Conservation (phyloP, 371 early-diverging fungal genomes). For the Mortierella polycephala region DNA sequence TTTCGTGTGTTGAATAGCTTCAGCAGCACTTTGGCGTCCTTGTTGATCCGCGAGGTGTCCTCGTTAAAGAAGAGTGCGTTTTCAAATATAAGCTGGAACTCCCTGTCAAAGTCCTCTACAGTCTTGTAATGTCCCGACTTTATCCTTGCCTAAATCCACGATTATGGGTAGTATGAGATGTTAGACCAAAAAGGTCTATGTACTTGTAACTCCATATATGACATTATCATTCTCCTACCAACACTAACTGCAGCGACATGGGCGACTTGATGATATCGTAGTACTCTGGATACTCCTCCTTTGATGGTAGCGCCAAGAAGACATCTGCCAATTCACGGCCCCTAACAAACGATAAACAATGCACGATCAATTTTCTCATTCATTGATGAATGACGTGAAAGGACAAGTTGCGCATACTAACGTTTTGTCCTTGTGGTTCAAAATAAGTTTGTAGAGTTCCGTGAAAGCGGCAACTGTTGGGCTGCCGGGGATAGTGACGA, state of each 20-base stretch:
- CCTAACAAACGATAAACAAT: constrained; percentile 8
- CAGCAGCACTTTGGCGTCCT: constrained; percentile 70
- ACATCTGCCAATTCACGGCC: constrained; percentile 72
- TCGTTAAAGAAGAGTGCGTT: constrained; percentile 85
- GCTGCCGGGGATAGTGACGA: constrained; percentile 22
- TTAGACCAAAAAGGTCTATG: no score
- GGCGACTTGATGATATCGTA: constrained; percentile 88
- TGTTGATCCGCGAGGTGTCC: constrained; percentile 74
- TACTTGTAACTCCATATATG: no score
- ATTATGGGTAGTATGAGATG: no score
- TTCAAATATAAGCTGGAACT: constrained; percentile 75
- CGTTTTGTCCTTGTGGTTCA: constrained; percentile 54
- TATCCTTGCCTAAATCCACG: constrained; percentile 59
- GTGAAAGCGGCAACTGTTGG: constrained; percentile 42
- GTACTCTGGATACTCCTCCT: constrained; percentile 88
- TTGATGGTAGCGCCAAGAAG: constrained; percentile 83
- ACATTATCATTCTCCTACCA: constrained; percentile 46
- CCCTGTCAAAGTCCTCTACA: constrained; percentile 72
- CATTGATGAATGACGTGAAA: background rate
- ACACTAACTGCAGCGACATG: constrained; percentile 80
- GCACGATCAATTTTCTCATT: no score
- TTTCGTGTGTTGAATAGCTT: constrained; percentile 52
- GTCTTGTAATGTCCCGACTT: constrained; percentile 64
- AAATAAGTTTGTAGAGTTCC: constrained; percentile 47
- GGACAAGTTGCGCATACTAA: constrained; percentile 4